Percentiles rank a stretch among this genome's conserved stretches.
phyloP scores from a whole-genome alignment of 805 yeast genomes.

The Kurtzmaniella fragi region DNA sequence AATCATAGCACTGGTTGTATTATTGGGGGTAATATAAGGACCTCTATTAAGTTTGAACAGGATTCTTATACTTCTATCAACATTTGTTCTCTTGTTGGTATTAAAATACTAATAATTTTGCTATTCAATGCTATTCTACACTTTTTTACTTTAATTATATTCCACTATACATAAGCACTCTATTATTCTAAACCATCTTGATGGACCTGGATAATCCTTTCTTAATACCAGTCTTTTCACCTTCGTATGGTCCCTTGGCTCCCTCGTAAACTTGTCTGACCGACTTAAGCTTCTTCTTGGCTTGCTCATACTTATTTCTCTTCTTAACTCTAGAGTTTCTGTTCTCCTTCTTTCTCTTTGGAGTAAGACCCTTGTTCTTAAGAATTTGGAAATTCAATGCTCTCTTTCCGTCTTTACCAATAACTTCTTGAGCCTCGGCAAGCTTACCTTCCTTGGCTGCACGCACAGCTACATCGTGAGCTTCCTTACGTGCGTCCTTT shows the following conservation, averaged over 20 bases:
- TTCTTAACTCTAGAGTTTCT: constrained; percentile 96
- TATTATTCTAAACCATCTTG: constrained; percentile 46
- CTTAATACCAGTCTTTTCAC: constrained; percentile 96
- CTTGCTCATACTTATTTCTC: constrained; percentile 94
- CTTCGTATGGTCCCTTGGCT: constrained; percentile 65
- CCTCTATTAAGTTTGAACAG: no score
- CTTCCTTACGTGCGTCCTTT: constrained; percentile 51
- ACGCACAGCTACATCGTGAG: constrained; percentile 64
- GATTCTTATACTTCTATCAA: no score
- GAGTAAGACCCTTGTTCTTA: constrained; percentile 95
- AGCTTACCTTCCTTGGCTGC: constrained; percentile 86
- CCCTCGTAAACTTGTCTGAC: constrained; percentile 86
- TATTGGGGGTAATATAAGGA: no score
- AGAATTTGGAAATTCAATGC: constrained; percentile 91
- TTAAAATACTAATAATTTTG: no score
- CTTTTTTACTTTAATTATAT: no score
- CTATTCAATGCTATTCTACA: no score
- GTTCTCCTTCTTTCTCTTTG: constrained; percentile 87
- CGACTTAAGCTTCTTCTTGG: constrained; percentile 88
- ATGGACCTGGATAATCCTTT: constrained; percentile 88
- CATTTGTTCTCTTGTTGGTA: no score
- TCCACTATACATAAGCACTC: no score
- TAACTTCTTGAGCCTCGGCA: constrained; percentile 60
- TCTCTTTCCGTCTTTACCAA: constrained; percentile 83
- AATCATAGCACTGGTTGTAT: no score